phyloP scores from a whole-genome alignment of 176 grass and related monocot species.

The Carex parvula region DNA sequence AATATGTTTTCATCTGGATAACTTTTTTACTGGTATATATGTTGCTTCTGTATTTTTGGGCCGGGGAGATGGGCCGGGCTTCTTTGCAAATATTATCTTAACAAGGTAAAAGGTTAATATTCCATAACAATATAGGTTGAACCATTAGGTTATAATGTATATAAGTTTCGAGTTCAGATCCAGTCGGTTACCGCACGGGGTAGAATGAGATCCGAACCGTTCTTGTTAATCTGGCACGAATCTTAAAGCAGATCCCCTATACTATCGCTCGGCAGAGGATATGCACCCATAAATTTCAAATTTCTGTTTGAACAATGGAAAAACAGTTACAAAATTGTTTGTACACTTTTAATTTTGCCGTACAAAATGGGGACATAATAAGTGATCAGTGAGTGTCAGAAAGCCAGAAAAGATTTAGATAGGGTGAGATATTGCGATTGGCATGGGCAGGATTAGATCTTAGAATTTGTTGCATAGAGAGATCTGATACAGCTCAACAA shows the following conservation, averaged over 20 bases:
- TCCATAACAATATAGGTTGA: background rate
- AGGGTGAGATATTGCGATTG: constrained; percentile 8
- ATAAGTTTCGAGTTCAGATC: background rate
- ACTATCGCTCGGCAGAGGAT: too few species aligned
- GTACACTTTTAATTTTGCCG: background rate
- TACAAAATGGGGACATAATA: constrained; percentile 6
- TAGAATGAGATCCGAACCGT: background rate
- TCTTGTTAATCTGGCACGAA: too few species aligned
- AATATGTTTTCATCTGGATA: background rate
- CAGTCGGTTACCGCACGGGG: too few species aligned
- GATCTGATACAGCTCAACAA: constrained; percentile 27
- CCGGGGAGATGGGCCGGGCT: background rate
- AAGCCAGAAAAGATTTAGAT: constrained; percentile 12
- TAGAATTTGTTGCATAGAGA: background rate
- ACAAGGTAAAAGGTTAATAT: constrained; percentile 4
- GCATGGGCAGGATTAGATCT: constrained; percentile 23
- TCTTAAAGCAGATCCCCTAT: too few species aligned
- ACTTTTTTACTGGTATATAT: background rate
- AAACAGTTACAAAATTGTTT: background rate
- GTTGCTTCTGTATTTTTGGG: background rate
- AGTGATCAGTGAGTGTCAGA: constrained; percentile 17
- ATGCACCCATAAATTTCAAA: too few species aligned
- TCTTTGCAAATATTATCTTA: background rate
- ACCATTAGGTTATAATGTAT: background rate
- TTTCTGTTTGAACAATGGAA: background rate